phyloP scores from a whole-genome alignment of 1,284 basidiomycete genomes.

The Ganoderma multipileum region DNA sequence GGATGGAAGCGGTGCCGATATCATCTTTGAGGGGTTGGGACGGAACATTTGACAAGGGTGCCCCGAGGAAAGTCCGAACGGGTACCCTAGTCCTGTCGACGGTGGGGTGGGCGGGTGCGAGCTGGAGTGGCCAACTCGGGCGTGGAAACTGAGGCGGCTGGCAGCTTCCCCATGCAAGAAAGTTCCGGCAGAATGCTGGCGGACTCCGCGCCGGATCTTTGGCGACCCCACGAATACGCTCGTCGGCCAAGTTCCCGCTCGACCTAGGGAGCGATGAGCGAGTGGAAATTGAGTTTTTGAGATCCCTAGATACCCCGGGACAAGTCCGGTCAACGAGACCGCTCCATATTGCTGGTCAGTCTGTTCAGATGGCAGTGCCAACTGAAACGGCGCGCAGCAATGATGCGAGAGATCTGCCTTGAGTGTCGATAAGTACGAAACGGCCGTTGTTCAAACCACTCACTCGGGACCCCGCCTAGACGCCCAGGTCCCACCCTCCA shows the following conservation, averaged over 20 bases:
- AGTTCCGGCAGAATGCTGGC: constrained; percentile 18
- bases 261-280: constrained; percentile 9
- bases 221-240: background rate
- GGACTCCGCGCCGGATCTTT: constrained; percentile 3
- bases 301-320: constrained; percentile 29
- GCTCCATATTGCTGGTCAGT: background rate
- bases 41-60: constrained; percentile 40
- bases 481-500: background rate
- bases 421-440: constrained; percentile 5
- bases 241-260: constrained; percentile 1
- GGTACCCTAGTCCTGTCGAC: constrained; percentile 22
- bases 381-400: background rate
- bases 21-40: constrained; percentile 39
- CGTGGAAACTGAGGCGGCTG: constrained; percentile 22
- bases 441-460: constrained; percentile 8
- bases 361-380: constrained; percentile 5
- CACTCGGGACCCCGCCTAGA: background rate
- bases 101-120: constrained; percentile 19
- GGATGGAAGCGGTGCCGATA: constrained; percentile 38
- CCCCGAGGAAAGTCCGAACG: constrained; percentile 41
- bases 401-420: constrained; percentile 9
- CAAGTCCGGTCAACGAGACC: constrained; percentile 18
- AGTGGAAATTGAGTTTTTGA: constrained; percentile 24
- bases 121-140: constrained; percentile 11
- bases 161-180: constrained; percentile 23